Conservation (phyloP, 805 yeast species). For the Saccharomyces paradoxus region DNA sequence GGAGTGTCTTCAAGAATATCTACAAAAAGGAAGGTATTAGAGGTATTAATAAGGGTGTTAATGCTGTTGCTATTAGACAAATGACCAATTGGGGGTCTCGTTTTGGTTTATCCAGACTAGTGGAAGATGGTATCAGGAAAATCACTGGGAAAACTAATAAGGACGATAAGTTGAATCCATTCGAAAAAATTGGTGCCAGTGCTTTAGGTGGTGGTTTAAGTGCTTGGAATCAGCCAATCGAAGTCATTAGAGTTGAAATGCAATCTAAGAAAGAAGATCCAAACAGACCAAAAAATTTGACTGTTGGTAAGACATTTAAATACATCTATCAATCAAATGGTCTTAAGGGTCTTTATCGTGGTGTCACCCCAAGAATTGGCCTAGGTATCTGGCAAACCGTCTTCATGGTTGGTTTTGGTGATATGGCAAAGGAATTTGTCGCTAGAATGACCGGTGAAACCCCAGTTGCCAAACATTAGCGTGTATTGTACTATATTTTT, state of each 20-base stretch:
- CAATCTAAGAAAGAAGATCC: conserved; percentile 92
- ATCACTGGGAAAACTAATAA: conserved; percentile 47
- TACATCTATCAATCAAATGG: conserved; percentile 83
- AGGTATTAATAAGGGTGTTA: conserved; percentile 96
- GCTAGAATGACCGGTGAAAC: conserved; percentile 53
- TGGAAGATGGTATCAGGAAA: conserved; percentile 74
- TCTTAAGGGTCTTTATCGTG: conserved; percentile 83
- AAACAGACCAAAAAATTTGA: conserved; percentile 86
- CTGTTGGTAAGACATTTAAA: conserved; percentile 65
- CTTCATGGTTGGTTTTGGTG: conserved; percentile 97
- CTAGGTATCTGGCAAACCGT: conserved; percentile 97
- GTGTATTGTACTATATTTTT: not conserved
- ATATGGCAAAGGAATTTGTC: conserved; percentile 71
- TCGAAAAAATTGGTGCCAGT: conserved; percentile 77
- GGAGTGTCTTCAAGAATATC: conserved; percentile 80
- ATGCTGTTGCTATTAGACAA: conserved; percentile 97
- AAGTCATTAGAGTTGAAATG: conserved; percentile 96
- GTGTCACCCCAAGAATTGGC: conserved; percentile 95
- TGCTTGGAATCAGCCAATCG: conserved; percentile 99
- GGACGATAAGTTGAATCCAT: conserved; percentile 56
- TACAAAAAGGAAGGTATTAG: conserved; percentile 79
- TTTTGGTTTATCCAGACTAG: conserved; percentile 85
- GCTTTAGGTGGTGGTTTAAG: conserved; percentile 94
- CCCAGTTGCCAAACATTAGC: conserved; percentile 37
- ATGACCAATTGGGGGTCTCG: conserved; percentile 99